Conservation (phyloP, 2,329 filamentous ascomycete genomes). For the Aspergillus uvarum region DNA sequence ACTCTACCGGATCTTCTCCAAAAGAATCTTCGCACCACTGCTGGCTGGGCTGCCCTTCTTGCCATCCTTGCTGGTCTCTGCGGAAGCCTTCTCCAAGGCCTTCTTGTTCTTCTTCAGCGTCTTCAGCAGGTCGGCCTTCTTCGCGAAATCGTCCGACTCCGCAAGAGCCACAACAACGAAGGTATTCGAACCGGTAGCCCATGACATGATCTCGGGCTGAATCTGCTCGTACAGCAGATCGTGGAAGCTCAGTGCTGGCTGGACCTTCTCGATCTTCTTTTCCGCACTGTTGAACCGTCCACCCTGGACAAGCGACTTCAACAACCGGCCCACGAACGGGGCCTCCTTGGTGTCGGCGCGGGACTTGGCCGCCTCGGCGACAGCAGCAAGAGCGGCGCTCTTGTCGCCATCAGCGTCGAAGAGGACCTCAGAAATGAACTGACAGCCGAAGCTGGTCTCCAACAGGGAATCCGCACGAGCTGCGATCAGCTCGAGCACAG, state of each 20-base stretch:
- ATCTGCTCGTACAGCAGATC: conserved; percentile 79
- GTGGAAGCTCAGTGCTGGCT: conserved; percentile 78
- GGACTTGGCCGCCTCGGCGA: conserved; percentile 51
- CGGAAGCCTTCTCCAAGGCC: conserved; percentile 60
- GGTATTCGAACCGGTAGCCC: conserved; percentile 82
- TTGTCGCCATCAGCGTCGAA: conserved; percentile 76
- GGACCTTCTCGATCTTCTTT: conserved; percentile 68
- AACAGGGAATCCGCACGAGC: conserved; percentile 67
- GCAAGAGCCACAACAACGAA: conserved; percentile 82
- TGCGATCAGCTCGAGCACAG: conserved; percentile 71
- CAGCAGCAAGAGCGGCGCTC: conserved; percentile 67
- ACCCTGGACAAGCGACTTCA: conserved; percentile 87
- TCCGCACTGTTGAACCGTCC: conserved; percentile 77
- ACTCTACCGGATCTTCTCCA: conserved; percentile 37
- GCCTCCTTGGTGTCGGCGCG: conserved; percentile 57
- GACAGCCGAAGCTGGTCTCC: conserved; percentile 77
- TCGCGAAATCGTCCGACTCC: conserved; percentile 70
- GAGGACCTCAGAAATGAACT: conserved; percentile 80
- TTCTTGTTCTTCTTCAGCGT: conserved; percentile 72
- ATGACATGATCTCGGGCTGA: conserved; percentile 69
- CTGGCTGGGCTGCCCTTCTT: conserved; percentile 42
- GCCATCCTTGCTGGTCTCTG: conserved; percentile 52
- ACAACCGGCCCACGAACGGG: conserved; percentile 72
- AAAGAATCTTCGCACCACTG: conserved; percentile 46
- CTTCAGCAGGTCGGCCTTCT: conserved; percentile 66